Percentiles rank a stretch among this genome's conserved stretches.
Evolutionary conservation across 306 rosid species (phyloP).

Genomic region (Pyrus pyrifolia): DNA sequence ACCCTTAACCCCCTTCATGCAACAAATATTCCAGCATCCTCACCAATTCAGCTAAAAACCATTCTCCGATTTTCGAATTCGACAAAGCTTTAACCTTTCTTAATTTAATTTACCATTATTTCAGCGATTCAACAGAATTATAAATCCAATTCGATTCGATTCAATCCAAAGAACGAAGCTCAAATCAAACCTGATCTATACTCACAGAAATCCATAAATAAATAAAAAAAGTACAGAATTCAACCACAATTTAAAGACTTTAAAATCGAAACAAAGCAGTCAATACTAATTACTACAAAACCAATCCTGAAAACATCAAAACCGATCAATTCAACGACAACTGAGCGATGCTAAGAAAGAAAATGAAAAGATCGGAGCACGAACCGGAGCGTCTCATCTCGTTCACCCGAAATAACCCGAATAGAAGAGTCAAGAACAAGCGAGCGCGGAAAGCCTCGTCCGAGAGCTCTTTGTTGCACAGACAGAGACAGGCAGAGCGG

Average conservation of each 20-base stretch:
- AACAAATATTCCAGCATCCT: neutral
- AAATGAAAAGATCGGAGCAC: neutral
- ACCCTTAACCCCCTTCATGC: neutral
- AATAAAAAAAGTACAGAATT: neutral
- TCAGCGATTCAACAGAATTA: too few species aligned
- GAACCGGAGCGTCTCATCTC: conserved; percentile 80
- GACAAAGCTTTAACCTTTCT: neutral
- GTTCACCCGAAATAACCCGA: conserved; percentile 2
- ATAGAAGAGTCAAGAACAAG: neutral
- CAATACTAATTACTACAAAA: neutral
- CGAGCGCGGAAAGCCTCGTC: conserved; percentile 10
- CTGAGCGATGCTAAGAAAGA: too few species aligned
- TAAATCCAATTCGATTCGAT: neutral
- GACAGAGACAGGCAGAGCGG: too few species aligned
- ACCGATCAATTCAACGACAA: neutral
- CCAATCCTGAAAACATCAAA: neutral
- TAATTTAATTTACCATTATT: neutral
- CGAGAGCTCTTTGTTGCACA: neutral
- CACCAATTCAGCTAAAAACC: neutral
- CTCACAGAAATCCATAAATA: neutral
- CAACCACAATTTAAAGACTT: neutral
- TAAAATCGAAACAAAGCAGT: too few species aligned
- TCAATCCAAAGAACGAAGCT: neutral
- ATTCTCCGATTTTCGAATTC: neutral
- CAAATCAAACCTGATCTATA: neutral